A percentile compares a stretch with the other conserved stretches of the same genome.
phyloP scores from a whole-genome alignment of 176 grass and related monocot genomes.

The Raddia distichophylla region DNA sequence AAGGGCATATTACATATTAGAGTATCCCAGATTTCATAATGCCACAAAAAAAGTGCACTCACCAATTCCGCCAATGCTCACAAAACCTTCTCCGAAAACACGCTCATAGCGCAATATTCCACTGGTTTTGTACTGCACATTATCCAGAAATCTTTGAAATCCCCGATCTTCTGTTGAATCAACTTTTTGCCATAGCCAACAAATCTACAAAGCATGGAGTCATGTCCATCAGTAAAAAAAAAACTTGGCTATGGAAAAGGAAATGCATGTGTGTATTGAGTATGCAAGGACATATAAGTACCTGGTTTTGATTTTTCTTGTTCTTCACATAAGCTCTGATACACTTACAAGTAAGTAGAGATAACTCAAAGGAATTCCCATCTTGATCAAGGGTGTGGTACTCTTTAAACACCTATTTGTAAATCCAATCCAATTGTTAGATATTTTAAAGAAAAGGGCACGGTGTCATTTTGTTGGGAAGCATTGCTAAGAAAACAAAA shows the following conservation, averaged over 20 bases:
- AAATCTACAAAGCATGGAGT: conserved; percentile 55
- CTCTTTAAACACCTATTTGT: conserved; percentile 84
- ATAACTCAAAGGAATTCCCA: conserved; percentile 78
- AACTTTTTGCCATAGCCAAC: conserved; percentile 91
- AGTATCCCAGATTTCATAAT: conserved; percentile 16
- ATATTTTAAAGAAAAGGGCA: conserved; percentile 21
- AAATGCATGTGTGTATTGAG: not conserved
- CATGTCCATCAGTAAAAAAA: conserved; percentile 19
- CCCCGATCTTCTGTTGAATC: conserved; percentile 73
- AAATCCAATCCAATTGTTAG: conserved; percentile 17
- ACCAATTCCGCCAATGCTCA: conserved; percentile 97
- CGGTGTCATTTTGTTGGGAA: not conserved
- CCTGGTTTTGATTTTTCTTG: conserved; percentile 99
- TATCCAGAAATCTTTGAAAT: conserved; percentile 96
- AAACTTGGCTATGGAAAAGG: not conserved
- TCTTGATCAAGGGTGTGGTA: conserved; percentile 61
- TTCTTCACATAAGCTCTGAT: conserved; percentile 92
- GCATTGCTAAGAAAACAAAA: not conserved
- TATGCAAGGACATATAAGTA: conserved; percentile 36
- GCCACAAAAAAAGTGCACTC: conserved; percentile 20
- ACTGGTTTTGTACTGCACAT: conserved; percentile 93
- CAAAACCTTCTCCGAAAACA: conserved; percentile 93
- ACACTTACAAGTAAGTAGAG: conserved; percentile 87
- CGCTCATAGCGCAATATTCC: conserved; percentile 92
- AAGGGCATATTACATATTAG: conserved; percentile 14